These are phyloP conservation scores for Leptographium lundbergii DNA, from an alignment of 2,329 filamentous ascomycete genomes.

Conservation along the genomic window DNA sequence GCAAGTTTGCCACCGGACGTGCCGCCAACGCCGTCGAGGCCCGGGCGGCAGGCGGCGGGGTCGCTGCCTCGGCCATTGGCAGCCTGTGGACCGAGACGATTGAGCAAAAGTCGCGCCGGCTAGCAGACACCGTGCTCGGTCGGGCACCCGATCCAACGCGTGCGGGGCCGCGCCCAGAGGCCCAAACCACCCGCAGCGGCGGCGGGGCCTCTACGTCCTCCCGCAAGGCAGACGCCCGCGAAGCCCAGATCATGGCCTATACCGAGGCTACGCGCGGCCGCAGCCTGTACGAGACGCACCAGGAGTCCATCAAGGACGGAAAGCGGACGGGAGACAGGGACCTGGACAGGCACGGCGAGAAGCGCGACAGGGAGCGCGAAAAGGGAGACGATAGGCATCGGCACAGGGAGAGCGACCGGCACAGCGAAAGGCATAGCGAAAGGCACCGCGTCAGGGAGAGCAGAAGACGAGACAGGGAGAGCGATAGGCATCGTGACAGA, in stretches of 20 bases:
- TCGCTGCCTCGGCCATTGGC: conserved; percentile 31
- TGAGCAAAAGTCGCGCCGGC: conserved; percentile 68
- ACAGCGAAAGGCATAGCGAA: not conserved
- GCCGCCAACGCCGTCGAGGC: conserved; percentile 20
- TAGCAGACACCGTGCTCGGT: conserved; percentile 74
- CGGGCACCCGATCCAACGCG: conserved; percentile 37
- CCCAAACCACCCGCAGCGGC: conserved; percentile 15
- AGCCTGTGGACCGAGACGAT: conserved; percentile 87
- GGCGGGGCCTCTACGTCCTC: conserved; percentile 13
- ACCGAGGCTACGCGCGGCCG: conserved; percentile 42
- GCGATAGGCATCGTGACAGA: conserved; percentile 12
- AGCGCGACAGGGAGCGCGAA: conserved; percentile 22
- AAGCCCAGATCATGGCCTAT: conserved; percentile 32
- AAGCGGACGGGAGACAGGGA: conserved; percentile 5
- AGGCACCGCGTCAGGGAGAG: conserved; percentile 22
- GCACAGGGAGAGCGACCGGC: not conserved
- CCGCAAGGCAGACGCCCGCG: conserved; percentile 44
- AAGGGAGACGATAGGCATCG: conserved; percentile 13
- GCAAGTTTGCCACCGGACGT: conserved; percentile 64
- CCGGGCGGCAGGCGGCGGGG: conserved; percentile 1
- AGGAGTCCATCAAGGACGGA: conserved; percentile 19
- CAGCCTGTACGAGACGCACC: conserved; percentile 49
- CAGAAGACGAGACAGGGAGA: conserved; percentile 24
- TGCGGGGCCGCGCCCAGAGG: conserved; percentile 30
- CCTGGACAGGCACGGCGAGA: not conserved